Conservation (phyloP, 805 yeast species). For the Wickerhamiella lipophila region DNA sequence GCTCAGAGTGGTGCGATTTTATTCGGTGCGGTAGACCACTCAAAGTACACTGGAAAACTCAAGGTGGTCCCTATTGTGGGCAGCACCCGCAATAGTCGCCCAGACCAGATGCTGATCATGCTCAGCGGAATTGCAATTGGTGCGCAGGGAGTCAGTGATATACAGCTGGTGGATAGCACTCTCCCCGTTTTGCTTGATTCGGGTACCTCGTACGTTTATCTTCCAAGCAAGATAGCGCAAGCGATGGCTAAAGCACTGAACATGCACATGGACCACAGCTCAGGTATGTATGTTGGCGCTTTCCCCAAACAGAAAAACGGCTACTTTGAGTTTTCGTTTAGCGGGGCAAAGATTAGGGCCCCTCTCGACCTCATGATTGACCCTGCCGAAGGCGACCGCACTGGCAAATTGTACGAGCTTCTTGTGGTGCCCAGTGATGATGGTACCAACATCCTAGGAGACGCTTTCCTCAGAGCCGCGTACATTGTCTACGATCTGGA, state of each 20-base stretch:
- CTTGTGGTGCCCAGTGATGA: conserved; percentile 11
- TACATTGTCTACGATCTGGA: conserved; percentile 59
- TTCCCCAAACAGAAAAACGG: conserved; percentile 7
- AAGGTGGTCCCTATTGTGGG: conserved; percentile 22
- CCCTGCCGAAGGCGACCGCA: neutral
- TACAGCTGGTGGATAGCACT: conserved; percentile 11
- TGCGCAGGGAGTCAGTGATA: neutral
- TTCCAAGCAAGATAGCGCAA: conserved; percentile 28
- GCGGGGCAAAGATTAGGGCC: conserved; percentile 17
- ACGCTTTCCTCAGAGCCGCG: conserved; percentile 48
- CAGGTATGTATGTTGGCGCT: conserved; percentile 12
- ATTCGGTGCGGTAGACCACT: conserved; percentile 34
- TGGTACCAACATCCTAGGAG: conserved; percentile 43
- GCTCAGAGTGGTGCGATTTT: conserved; percentile 29
- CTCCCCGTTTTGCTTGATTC: conserved; percentile 34
- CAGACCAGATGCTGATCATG: conserved; percentile 19
- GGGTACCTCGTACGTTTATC: conserved; percentile 39
- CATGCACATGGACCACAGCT: conserved; percentile 8
- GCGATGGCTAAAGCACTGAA: conserved; percentile 15
- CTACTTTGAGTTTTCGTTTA: conserved; percentile 16
- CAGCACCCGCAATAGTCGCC: neutral
- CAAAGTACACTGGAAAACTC: conserved; percentile 31
- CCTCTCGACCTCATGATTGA: conserved; percentile 13
- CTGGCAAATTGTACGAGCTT: neutral
- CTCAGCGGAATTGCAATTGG: conserved; percentile 16